phyloP scores from a whole-genome alignment of 805 yeast species.

The Yarrowia yakushimensis region DNA sequence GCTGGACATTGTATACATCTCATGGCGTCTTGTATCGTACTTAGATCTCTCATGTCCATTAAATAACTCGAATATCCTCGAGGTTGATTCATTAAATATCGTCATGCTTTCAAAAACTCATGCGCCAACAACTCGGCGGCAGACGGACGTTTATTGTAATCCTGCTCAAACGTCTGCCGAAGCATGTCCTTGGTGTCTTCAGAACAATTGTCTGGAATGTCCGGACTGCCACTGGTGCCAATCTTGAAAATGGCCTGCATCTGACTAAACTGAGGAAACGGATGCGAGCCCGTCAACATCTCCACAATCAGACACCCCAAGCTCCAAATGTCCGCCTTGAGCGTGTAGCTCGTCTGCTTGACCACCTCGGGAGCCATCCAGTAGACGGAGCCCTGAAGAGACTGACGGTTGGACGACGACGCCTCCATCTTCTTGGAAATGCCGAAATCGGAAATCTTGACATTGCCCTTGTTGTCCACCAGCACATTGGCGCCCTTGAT shows the following conservation, averaged over 20 bases:
- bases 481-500: constrained; percentile 86
- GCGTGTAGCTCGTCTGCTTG: constrained; percentile 84
- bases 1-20: too few species aligned
- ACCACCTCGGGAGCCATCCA: constrained; percentile 99
- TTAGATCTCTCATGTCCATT: neutral
- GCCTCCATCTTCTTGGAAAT: constrained; percentile 69
- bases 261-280: constrained; percentile 90
- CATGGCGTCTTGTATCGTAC: too few species aligned
- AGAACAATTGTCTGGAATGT: constrained; percentile 64
- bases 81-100: neutral
- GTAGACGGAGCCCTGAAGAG: constrained; percentile 89
- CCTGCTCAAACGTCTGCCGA: constrained; percentile 64
- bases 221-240: constrained; percentile 77
- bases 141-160: constrained; percentile 67
- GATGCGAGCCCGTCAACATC: constrained; percentile 94
- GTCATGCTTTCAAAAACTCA: constrained; percentile 42
- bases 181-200: constrained; percentile 66
- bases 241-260: constrained; percentile 96
- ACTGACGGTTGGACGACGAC: constrained; percentile 56
- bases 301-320: constrained; percentile 92
- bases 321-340: constrained; percentile 96
- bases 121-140: constrained; percentile 68
- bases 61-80: neutral
- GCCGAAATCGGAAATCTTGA: constrained; percentile 84
- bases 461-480: constrained; percentile 74